phyloP scores from a whole-genome alignment of 179 eudicot genomes.

The Carnegiea gigantea region DNA sequence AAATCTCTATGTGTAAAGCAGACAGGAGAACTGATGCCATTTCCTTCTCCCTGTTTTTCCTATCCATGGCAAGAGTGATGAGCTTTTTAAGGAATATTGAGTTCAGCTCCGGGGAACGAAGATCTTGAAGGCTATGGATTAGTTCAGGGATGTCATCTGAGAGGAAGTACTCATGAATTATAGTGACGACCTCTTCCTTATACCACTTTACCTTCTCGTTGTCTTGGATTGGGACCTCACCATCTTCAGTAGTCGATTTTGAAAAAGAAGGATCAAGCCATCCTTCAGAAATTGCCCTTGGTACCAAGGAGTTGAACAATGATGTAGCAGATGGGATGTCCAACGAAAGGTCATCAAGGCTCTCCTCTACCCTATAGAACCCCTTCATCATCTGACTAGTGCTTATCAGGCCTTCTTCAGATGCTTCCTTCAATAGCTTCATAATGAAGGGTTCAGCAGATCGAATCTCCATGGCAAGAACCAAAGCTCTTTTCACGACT shows the following conservation, averaged over 20 bases:
- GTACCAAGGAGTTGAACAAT: constrained; percentile 56
- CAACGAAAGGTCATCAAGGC: constrained; percentile 89
- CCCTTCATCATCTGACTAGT: constrained; percentile 95
- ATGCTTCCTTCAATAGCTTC: constrained; percentile 74
- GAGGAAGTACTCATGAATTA: constrained; percentile 90
- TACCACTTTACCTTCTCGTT: constrained; percentile 63
- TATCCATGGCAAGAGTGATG: constrained; percentile 88
- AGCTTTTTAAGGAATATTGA: constrained; percentile 83
- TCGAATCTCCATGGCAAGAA: constrained; percentile 78
- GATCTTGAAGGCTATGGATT: constrained; percentile 80
- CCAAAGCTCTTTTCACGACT: constrained; percentile 88
- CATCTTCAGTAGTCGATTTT: constrained; percentile 45
- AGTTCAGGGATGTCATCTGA: constrained; percentile 98
- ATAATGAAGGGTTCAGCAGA: constrained; percentile 65
- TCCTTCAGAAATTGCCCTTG: constrained; percentile 75
- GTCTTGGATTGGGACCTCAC: constrained; percentile 38
- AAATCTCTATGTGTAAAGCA: constrained; percentile 84
- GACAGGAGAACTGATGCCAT: constrained; percentile 98
- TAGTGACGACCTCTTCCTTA: constrained; percentile 73
- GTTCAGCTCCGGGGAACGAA: constrained; percentile 65
- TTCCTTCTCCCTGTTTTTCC: constrained; percentile 93
- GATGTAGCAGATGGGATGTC: constrained; percentile 83
- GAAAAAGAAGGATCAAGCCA: constrained; percentile 75
- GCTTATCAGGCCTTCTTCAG: constrained; percentile 90
- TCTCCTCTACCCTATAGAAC: constrained; percentile 74